Evolutionary conservation across 2,329 filamentous ascomycete species (phyloP).

Genomic region (Diaporthe ilicicola): DNA sequence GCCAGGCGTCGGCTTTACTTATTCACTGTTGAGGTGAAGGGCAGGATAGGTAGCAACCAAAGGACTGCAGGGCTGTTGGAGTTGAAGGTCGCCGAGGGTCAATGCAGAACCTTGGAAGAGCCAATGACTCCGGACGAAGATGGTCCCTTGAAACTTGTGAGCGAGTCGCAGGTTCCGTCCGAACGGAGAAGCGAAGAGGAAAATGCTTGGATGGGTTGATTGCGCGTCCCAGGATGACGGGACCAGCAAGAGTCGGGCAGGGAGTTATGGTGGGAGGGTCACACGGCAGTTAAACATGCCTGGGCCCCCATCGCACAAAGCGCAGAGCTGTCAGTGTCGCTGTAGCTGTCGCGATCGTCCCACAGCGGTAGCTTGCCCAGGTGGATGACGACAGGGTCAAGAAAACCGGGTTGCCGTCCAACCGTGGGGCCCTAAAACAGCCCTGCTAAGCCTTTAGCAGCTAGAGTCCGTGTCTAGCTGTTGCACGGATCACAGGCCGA

Average conservation of each 20-base stretch:
- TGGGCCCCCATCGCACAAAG: neutral
- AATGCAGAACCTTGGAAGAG: neutral
- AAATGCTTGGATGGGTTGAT: constrained; percentile 9
- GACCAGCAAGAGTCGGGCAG: neutral
- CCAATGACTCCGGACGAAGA: neutral
- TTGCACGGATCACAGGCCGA: constrained; percentile 7
- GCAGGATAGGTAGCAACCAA: neutral
- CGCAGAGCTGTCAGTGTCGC: neutral
- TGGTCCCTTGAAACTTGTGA: neutral
- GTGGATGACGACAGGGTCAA: constrained; percentile 23
- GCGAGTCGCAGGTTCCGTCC: constrained; percentile 12
- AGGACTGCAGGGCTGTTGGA: neutral
- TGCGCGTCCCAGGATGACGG: constrained; percentile 16
- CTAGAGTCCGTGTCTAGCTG: neutral
- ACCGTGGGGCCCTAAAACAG: constrained; percentile 13
- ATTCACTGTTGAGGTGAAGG: neutral
- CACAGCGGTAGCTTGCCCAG: constrained; percentile 1
- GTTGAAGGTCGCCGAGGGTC: neutral
- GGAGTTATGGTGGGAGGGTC: constrained; percentile 17
- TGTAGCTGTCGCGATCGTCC: neutral
- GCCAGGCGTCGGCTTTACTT: neutral
- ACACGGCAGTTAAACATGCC: constrained; percentile 17
- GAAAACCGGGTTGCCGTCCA: constrained; percentile 14
- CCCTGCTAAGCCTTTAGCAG: neutral
- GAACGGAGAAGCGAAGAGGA: neutral